Evolutionary conservation across 2,329 filamentous ascomycete species (phyloP).

Genomic region (Penicillium sp.): DNA sequence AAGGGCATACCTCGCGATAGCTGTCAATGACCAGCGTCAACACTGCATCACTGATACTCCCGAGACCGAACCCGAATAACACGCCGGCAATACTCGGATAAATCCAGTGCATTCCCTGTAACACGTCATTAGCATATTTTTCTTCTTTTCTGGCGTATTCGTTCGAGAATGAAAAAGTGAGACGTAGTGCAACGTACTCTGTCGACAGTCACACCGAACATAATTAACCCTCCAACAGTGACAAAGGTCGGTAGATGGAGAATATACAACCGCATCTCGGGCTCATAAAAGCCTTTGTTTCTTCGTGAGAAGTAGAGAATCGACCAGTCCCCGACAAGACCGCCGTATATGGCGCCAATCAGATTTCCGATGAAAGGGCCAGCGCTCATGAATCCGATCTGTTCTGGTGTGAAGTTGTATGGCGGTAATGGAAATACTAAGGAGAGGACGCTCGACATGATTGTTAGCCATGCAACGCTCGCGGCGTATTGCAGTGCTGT

Average conservation of each 20-base stretch:
- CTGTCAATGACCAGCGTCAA: slow-evolving; percentile 23
- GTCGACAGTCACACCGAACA: slow-evolving; percentile 39
- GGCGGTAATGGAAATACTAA: slow-evolving; percentile 34
- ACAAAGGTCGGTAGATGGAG: slow-evolving; percentile 34
- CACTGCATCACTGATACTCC: slow-evolving; percentile 33
- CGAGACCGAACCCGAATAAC: slow-evolving; percentile 38
- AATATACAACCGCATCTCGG: slow-evolving; percentile 45
- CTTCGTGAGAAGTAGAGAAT: slow-evolving; percentile 41
- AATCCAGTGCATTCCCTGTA: slow-evolving; percentile 43
- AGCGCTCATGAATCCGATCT: slow-evolving; percentile 31
- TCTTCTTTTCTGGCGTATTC: no score
- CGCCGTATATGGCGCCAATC: slow-evolving; percentile 39
- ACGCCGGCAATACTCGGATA: slow-evolving; percentile 36
- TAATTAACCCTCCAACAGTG: slow-evolving; percentile 40
- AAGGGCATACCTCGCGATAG: slow-evolving; percentile 36
- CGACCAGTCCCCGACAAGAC: slow-evolving; percentile 36
- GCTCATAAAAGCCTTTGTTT: slow-evolving; percentile 46
- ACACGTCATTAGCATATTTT: no score
- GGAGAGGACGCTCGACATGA: slow-evolving; percentile 29
- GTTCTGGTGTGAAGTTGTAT: slow-evolving; percentile 29
- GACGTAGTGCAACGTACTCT: slow-evolving; percentile 22
- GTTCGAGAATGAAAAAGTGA: no score
- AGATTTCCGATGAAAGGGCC: slow-evolving; percentile 39
- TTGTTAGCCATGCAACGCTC: slow-evolving; percentile 34
- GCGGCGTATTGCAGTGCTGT: slow-evolving; percentile 39